Percentiles rank a stretch among this genome's conserved stretches.
Evolutionary conservation across 163 green algal species (phyloP).

Genomic region (Chlamydomonas reinhardtii): DNA sequence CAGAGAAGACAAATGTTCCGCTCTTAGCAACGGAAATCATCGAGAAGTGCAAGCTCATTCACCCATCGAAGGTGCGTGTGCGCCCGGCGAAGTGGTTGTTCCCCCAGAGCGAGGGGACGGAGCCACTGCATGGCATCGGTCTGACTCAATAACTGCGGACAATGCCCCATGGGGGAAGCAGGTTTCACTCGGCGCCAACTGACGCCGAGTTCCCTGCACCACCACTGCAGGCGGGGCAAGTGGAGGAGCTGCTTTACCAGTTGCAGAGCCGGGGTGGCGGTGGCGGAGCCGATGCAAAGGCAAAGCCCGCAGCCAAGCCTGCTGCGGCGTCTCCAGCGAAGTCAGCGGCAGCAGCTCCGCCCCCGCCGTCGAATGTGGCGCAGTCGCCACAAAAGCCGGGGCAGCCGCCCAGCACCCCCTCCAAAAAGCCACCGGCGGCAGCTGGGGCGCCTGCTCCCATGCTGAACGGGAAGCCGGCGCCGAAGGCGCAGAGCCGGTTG

Average conservation of each 20-base stretch:
- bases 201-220: too few relatives aligned
- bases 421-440: conserved; percentile 25
- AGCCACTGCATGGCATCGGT: too few relatives aligned
- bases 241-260: conserved; percentile 74
- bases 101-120: too few relatives aligned
- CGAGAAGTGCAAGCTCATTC: conserved; percentile 85
- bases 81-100: not conserved
- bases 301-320: not conserved
- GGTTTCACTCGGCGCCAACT: not conserved
- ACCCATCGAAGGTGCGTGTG: conserved; percentile 74
- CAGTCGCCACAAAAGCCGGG: not conserved
- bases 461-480: conserved; percentile 26
- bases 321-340: not conserved
- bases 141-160: not conserved
- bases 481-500: conserved; percentile 37
- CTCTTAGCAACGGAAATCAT: conserved; percentile 76
- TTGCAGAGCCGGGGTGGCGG: conserved; percentile 29
- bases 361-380: not conserved
- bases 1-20: conserved; percentile 66
- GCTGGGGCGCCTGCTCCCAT: not conserved
- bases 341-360: not conserved
- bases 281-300: not conserved
- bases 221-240: conserved; percentile 46
- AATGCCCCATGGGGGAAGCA: not conserved
- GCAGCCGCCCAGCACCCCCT: not conserved